Base-by-base conservation (phyloP, 371 early-diverging fungal species). In the Lichtheimia ramosa region DNA sequence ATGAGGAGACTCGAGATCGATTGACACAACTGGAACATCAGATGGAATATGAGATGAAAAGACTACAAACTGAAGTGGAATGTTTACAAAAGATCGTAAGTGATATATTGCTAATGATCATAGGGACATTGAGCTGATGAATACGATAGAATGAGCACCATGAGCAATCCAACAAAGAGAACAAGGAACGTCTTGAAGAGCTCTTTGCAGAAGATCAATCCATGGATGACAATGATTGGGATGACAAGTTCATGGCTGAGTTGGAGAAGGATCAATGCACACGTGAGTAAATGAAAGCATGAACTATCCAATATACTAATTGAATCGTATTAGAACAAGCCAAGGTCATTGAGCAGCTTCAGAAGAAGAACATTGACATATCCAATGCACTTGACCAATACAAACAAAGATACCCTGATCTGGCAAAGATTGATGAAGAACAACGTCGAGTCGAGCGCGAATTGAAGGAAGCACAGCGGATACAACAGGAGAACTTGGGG, bases 401-500 rank as follows among this genome's bases (percentile, higher is more conserved):
- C 10, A n/a, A 16, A 16, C 46, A 16, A 46, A 46, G 46, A 46
- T 46, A 46, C 46, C 46, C 18, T 46, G 21, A n/a, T 46, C 10
- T 21, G 18, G 46, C 46, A 21, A 18, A 18, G 46, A 5, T 46
- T 10, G 46, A 46, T 16, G 46, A 58, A 4, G 49, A 43, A 14
- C 27, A 41, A 1, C 34, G 53, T 43, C 43, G 57, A 43, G 14
- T 52, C n/a, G 40, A 56, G 6, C 20, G 25, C 3, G 34, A 63
- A 34, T 24, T 63, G 43, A 41, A 57, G 15, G 39, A 28, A 13
- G 24, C 24, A 46, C 54, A 51, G 51, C 52, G 54, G 20, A 18
- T 51, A 46, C 46, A 16, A 5, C 5, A 46, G 6, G 7, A 46
- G 16, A 46, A 46, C 16, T 2, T 21, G 1, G 18, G 10, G 21